phyloP scores from a whole-genome alignment of 306 rosid species.

The Echinosophora koreensis region DNA sequence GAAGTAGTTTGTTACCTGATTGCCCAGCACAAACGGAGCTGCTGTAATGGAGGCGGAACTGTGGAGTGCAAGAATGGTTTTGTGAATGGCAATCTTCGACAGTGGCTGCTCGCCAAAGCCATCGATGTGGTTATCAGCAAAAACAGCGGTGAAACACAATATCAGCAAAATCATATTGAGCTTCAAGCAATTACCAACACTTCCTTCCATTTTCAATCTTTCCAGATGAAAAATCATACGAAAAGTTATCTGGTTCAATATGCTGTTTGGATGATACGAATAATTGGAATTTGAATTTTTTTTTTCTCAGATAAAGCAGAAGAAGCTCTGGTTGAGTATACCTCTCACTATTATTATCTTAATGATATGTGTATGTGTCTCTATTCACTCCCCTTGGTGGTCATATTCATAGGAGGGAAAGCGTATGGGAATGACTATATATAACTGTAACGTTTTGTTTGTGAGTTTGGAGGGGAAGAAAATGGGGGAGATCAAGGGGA shows the following conservation, averaged over 20 bases:
- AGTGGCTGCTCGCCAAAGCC: constrained; percentile 65
- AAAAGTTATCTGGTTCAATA: background rate
- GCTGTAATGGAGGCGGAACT: constrained; percentile 55
- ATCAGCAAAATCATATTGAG: constrained; percentile 27
- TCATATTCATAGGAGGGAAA: too few species aligned
- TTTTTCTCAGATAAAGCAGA: background rate
- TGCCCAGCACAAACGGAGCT: constrained; percentile 53
- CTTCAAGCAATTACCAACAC: background rate
- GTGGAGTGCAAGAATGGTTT: constrained; percentile 48
- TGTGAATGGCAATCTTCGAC: constrained; percentile 67
- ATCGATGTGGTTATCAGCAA: background rate
- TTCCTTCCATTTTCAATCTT: constrained; percentile 25
- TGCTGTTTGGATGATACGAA: background rate
- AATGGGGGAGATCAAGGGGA: too few species aligned
- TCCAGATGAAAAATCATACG: background rate
- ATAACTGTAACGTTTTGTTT: too few species aligned
- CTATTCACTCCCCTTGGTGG: too few species aligned
- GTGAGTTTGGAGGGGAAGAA: too few species aligned
- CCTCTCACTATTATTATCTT: background rate
- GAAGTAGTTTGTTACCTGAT: constrained; percentile 39
- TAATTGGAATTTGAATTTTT: background rate
- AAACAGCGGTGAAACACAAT: constrained; percentile 6
- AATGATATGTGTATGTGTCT: too few species aligned
- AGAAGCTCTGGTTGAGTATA: too few species aligned
- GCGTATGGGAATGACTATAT: too few species aligned